Evolutionary conservation across 345 rosid species (phyloP), one percentile per base, ranked within the genome.

Genomic region (Lepidium sativum): DNA sequence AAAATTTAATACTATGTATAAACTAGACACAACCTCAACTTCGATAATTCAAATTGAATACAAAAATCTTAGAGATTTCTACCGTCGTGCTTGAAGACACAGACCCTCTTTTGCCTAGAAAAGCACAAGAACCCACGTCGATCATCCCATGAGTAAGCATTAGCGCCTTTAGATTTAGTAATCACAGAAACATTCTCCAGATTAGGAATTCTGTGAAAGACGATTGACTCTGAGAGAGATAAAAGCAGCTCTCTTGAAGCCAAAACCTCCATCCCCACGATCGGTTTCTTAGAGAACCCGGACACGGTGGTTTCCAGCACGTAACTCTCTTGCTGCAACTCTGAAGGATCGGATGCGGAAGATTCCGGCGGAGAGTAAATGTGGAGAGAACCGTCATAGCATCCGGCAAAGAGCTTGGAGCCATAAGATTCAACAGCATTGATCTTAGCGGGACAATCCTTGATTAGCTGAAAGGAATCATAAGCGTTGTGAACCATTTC

Each of bases 51-150:
- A 52, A 41, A 49, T 42, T 18, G 14, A 64, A 16, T 8, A 35
- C 1, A 48, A 9, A 70, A 27, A n/a, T 6, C 2, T 12, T 4
- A 42, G 44, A 39, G 15, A 16, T 61, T 54, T 51, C 72, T 79
- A 92, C 99, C 99, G 34, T 92, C 97, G 75, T 89, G 99, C 51
- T 95, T 80, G 83, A 88, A 90, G 23, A 94, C 82, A 53, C 84
- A 85, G 56, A 91, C 95, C 51, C 91, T 77, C 79, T 85, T 94
- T 54, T 91, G 97, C 84, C 99, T 85, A 21, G 97, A 82, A 63
- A 91, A 94, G 81, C 99, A 95, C 57, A 95, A 72, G 63, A 82
- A 83, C 39, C 97, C 99, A 78, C 95, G 81, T 31, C 86, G 79
- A 31, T 91, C 97, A 54, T 95, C 99, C 99, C 97, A 95, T 0